Evolutionary conservation across 345 rosid genomes (phyloP).

Genomic region (Rhizophora mangle): DNA sequence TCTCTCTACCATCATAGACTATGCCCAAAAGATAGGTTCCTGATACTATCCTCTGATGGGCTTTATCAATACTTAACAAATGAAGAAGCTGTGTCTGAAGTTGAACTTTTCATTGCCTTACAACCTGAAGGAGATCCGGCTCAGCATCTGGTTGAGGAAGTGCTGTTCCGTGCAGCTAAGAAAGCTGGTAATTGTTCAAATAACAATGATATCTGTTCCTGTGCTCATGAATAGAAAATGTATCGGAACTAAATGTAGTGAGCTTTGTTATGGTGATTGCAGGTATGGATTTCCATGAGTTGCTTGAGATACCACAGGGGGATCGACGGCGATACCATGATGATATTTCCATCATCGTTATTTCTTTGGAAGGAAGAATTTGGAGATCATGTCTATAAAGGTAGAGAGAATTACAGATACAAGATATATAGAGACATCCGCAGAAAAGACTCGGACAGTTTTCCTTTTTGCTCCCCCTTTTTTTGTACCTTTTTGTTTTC

Average conservation of each 20-base stretch:
- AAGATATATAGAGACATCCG: slow-evolving; percentile 26
- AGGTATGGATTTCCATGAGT: slow-evolving; percentile 90
- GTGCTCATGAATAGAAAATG: not conserved
- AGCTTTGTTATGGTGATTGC: slow-evolving; percentile 20
- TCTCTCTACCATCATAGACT: slow-evolving; percentile 74
- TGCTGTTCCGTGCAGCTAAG: slow-evolving; percentile 82
- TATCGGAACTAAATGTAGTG: slow-evolving; percentile 1
- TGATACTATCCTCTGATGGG: slow-evolving; percentile 87
- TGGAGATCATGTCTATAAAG: slow-evolving; percentile 94
- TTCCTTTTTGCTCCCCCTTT: slow-evolving; percentile 24
- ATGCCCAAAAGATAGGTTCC: slow-evolving; percentile 59
- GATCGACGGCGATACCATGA: slow-evolving; percentile 90
- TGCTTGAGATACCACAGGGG: slow-evolving; percentile 89
- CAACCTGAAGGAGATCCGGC: slow-evolving; percentile 97
- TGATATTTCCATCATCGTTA: slow-evolving; percentile 80
- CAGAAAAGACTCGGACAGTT: slow-evolving; percentile 16
- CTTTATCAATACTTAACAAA: slow-evolving; percentile 81
- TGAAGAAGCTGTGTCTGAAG: slow-evolving; percentile 72
- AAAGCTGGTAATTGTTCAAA: slow-evolving; percentile 61
- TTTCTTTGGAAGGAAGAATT: slow-evolving; percentile 90
- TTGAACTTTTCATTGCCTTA: slow-evolving; percentile 64
- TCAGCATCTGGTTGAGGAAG: slow-evolving; percentile 79
- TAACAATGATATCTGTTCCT: too few species aligned
- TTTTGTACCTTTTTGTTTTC: slow-evolving; percentile 17
- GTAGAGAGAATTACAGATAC: slow-evolving; percentile 15